Conservation (phyloP, 2,329 filamentous ascomycete species). For the Dothiorella sarmentorum region DNA sequence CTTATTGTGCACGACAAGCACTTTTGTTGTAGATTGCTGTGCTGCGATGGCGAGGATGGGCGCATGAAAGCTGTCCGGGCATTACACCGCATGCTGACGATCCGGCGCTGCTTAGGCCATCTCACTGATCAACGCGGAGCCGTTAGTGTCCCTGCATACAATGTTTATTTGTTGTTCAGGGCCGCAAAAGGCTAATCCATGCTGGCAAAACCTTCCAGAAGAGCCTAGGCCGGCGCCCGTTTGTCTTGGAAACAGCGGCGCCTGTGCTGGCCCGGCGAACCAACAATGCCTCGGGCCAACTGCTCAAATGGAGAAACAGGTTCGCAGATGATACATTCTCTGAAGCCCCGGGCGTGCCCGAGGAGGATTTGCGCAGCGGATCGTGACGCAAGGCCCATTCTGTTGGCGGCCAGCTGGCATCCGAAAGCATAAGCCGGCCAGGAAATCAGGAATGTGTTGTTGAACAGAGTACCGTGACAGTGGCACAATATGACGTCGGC, state of each 20-base stretch:
- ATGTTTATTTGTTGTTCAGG: neutral
- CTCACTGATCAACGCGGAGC: conserved; percentile 2
- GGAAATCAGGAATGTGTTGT: conserved; percentile 12
- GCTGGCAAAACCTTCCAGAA: conserved; percentile 1
- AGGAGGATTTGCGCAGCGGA: conserved; percentile 5
- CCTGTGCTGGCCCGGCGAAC: neutral
- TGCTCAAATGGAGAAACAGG: neutral
- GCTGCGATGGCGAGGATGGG: neutral
- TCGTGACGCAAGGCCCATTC: conserved; percentile 8
- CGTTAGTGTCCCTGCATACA: conserved; percentile 4
- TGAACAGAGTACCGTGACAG: neutral
- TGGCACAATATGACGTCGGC: conserved; percentile 7
- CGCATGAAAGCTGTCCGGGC: neutral
- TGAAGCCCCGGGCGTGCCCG: neutral
- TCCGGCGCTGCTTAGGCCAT: conserved; percentile 9
- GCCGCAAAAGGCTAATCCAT: neutral
- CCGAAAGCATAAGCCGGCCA: conserved; percentile 5
- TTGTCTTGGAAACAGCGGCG: conserved; percentile 10
- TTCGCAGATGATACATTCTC: neutral
- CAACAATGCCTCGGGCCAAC: neutral
- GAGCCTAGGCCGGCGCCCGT: neutral
- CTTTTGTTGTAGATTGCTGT: conserved; percentile 5
- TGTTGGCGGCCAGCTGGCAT: neutral
- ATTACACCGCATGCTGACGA: conserved; percentile 8
- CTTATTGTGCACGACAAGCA: neutral